Evolutionary conservation across 164 flowering plant genomes (phyloP).

Genomic region (Stephania japonica): DNA sequence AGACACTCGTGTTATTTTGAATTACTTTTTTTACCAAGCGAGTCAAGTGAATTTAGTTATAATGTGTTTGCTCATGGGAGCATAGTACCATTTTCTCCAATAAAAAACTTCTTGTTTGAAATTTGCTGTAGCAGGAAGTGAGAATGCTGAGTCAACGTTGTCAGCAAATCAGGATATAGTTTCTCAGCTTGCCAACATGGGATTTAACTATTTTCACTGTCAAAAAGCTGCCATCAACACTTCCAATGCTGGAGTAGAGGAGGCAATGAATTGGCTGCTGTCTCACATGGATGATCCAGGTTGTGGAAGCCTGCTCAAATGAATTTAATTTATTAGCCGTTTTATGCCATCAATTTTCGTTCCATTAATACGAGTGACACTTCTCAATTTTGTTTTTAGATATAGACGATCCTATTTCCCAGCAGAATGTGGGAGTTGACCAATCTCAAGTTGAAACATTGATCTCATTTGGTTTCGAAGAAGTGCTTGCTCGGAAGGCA

Average conservation of each 20-base stretch:
- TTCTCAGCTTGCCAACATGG: slow-evolving; percentile 84
- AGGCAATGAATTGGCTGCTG: slow-evolving; percentile 98
- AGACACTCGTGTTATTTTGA: neutral
- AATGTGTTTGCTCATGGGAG: too few relatives aligned
- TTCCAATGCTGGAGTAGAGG: slow-evolving; percentile 82
- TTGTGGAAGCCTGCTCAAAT: slow-evolving; percentile 15
- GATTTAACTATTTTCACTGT: slow-evolving; percentile 74
- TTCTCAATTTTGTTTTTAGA: slow-evolving; percentile 35
- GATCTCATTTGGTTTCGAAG: slow-evolving; percentile 84
- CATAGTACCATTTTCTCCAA: too few relatives aligned
- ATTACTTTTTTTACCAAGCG: too few relatives aligned
- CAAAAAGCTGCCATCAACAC: slow-evolving; percentile 91
- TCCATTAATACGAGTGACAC: neutral
- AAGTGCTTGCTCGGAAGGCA: slow-evolving; percentile 73
- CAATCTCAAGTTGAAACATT: slow-evolving; percentile 69
- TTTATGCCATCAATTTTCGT: neutral
- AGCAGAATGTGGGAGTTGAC: slow-evolving; percentile 34
- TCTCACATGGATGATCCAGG: slow-evolving; percentile 98
- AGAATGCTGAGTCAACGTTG: slow-evolving; percentile 30
- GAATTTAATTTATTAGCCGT: neutral
- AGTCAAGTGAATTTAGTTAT: too few relatives aligned
- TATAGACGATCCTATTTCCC: slow-evolving; percentile 70
- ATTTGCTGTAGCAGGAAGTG: slow-evolving; percentile 37
- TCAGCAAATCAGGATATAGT: slow-evolving; percentile 71
- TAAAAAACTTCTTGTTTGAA: neutral